Conservation (phyloP, 768 basidiomycete genomes). For the Podaxis pistillaris region DNA sequence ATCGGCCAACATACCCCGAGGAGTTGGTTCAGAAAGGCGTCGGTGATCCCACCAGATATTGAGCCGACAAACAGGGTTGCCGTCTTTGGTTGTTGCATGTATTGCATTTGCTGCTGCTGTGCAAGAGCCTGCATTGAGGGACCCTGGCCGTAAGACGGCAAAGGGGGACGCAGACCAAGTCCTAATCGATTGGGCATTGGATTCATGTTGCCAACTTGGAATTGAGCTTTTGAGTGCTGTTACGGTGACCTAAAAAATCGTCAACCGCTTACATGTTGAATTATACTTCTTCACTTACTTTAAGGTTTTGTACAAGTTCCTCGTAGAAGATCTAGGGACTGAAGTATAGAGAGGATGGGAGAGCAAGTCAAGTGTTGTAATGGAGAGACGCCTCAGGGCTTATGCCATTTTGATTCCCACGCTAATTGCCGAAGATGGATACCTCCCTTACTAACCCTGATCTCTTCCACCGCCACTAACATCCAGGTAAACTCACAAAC, state of each 20-base stretch:
- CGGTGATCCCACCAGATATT: constrained; percentile 90
- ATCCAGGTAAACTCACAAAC: neutral
- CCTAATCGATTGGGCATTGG: constrained; percentile 84
- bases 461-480: constrained; percentile 1
- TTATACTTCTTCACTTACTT: neutral
- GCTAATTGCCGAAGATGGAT: constrained; percentile 10
- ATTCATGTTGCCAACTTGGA: constrained; percentile 1
- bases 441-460: neutral
- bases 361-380: neutral
- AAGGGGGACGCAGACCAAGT: constrained; percentile 85
- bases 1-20: constrained; percentile 55
- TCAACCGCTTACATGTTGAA: neutral
- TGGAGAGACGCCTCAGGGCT: constrained; percentile 4
- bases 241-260: neutral
- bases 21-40: constrained; percentile 75
- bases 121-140: constrained; percentile 91
- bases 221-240: neutral
- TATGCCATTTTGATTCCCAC: constrained; percentile 15
- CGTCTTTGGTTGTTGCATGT: constrained; percentile 67
- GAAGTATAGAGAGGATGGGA: neutral
- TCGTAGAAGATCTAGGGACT: neutral
- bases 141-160: constrained; percentile 87
- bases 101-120: constrained; percentile 78
- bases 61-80: constrained; percentile 89
- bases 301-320: neutral